phyloP scores from a whole-genome alignment of 2,329 filamentous ascomycete genomes.

The Colletotrichum sp. region DNA sequence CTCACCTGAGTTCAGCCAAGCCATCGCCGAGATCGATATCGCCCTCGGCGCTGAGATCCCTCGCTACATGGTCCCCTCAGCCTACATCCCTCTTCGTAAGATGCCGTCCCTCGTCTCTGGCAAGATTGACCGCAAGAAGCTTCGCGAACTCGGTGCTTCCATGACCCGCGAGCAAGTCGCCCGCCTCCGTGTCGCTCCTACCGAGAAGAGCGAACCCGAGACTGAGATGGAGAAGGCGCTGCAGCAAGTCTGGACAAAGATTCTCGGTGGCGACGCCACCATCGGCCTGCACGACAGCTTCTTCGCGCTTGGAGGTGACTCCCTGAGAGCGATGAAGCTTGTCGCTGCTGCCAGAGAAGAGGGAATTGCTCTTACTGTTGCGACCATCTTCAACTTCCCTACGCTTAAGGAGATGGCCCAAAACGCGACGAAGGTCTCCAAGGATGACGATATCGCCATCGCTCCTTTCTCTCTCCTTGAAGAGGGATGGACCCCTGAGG shows the following conservation, averaged over 20 bases:
- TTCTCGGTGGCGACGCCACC: slow-evolving; percentile 38
- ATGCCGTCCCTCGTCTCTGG: slow-evolving; percentile 54
- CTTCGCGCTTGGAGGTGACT: slow-evolving; percentile 55
- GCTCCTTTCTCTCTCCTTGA: slow-evolving; percentile 44
- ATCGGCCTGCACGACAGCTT: slow-evolving; percentile 47
- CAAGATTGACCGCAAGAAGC: slow-evolving; percentile 53
- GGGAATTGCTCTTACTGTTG: slow-evolving; percentile 46
- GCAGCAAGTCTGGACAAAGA: slow-evolving; percentile 39
- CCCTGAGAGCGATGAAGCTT: slow-evolving; percentile 56
- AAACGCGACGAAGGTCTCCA: slow-evolving; percentile 31
- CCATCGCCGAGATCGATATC: slow-evolving; percentile 33
- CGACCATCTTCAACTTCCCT: slow-evolving; percentile 49
- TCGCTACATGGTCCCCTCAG: slow-evolving; percentile 53
- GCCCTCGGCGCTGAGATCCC: slow-evolving; percentile 39
- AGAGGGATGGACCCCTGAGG: slow-evolving; percentile 34
- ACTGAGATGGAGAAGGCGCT: slow-evolving; percentile 42
- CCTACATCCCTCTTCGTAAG: slow-evolving; percentile 47
- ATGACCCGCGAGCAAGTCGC: slow-evolving; percentile 46
- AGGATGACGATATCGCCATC: slow-evolving; percentile 21
- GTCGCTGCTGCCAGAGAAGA: slow-evolving; percentile 46
- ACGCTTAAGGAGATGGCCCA: slow-evolving; percentile 48
- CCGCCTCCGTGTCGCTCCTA: slow-evolving; percentile 31
- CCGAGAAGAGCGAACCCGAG: slow-evolving; percentile 38
- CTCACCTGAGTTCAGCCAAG: slow-evolving; percentile 34
- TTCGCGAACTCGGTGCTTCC: slow-evolving; percentile 48